These are phyloP conservation scores for Moesziomyces sp. DNA, from an alignment of 1,284 basidiomycete species.

Conservation along the genomic window DNA sequence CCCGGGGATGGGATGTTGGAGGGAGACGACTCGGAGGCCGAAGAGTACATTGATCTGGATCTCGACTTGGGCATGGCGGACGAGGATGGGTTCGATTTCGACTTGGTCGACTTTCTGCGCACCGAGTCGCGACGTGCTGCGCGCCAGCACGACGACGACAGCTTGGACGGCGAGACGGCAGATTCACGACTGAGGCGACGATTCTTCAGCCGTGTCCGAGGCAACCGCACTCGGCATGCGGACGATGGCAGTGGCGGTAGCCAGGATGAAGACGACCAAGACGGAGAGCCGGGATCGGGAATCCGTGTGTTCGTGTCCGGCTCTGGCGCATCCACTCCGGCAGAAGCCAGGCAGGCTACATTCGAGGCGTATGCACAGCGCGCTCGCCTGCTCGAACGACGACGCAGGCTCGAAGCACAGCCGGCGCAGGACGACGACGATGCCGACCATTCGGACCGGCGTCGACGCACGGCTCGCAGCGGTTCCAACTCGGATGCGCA, in stretches of 20 bases:
- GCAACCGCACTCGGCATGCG: background rate
- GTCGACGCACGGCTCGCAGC: background rate
- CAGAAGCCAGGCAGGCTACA: slow-evolving; percentile 36
- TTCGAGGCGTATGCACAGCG: slow-evolving; percentile 46
- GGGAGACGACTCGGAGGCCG: slow-evolving; percentile 18
- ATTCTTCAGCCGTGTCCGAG: slow-evolving; percentile 1
- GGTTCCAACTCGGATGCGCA: background rate
- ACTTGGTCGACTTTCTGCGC: slow-evolving; percentile 33
- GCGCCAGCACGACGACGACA: slow-evolving; percentile 1
- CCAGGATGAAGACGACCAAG: slow-evolving; percentile 1
- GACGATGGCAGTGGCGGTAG: slow-evolving; percentile 4
- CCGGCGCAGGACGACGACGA: slow-evolving; percentile 5
- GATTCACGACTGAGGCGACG: background rate
- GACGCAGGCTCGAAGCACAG: slow-evolving; percentile 20
- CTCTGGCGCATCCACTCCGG: slow-evolving; percentile 37
- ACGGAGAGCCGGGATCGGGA: slow-evolving; percentile 4
- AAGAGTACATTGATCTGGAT: slow-evolving; percentile 40
- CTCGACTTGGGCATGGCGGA: slow-evolving; percentile 34
- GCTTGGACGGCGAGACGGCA: slow-evolving; percentile 1
- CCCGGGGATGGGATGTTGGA: slow-evolving; percentile 1
- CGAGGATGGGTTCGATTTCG: slow-evolving; percentile 36
- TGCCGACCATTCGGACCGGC: background rate
- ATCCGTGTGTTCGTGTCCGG: slow-evolving; percentile 30
- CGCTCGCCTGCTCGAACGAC: slow-evolving; percentile 28
- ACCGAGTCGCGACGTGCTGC: slow-evolving; percentile 16